Evolutionary conservation across 352 stramenopile genomes (phyloP).

Genomic region (Aphanomyces cochlioides): DNA sequence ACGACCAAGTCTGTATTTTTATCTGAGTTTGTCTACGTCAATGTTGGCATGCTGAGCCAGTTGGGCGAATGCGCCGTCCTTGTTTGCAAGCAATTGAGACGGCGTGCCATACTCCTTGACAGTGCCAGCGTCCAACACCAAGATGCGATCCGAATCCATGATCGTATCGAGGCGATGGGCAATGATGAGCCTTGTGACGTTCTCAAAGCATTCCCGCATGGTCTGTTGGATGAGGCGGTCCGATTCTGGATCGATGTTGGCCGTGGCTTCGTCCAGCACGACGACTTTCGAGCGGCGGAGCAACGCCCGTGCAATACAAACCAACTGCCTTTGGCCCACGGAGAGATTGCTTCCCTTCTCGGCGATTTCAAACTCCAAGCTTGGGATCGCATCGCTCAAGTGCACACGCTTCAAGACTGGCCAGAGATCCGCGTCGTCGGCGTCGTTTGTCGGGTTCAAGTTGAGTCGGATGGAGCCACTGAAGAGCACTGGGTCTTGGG

Average conservation of each 20-base stretch:
- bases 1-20: background rate
- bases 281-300: conserved; percentile 71
- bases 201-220: conserved; percentile 65
- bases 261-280: conserved; percentile 31
- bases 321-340: conserved; percentile 71
- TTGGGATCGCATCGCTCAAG: conserved; percentile 38
- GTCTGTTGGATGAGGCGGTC: conserved; percentile 48
- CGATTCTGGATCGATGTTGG: conserved; percentile 75
- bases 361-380: conserved; percentile 29
- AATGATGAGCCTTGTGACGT: conserved; percentile 85
- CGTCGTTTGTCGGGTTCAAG: conserved; percentile 22
- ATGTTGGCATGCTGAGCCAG: conserved; percentile 12
- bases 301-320: conserved; percentile 89
- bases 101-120: background rate
- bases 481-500: conserved; percentile 47
- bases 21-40: conserved; percentile 25
- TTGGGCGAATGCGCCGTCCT: background rate
- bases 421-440: conserved; percentile 34
- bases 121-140: conserved; percentile 4
- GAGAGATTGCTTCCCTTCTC: conserved; percentile 78
- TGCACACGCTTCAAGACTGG: conserved; percentile 35
- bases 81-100: background rate
- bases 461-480: conserved; percentile 24
- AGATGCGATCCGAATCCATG: conserved; percentile 42
- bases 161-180: conserved; percentile 14